These are phyloP conservation scores for Phaseolus lunatus DNA, from an alignment of 306 rosid species.

Conservation along the genomic window DNA sequence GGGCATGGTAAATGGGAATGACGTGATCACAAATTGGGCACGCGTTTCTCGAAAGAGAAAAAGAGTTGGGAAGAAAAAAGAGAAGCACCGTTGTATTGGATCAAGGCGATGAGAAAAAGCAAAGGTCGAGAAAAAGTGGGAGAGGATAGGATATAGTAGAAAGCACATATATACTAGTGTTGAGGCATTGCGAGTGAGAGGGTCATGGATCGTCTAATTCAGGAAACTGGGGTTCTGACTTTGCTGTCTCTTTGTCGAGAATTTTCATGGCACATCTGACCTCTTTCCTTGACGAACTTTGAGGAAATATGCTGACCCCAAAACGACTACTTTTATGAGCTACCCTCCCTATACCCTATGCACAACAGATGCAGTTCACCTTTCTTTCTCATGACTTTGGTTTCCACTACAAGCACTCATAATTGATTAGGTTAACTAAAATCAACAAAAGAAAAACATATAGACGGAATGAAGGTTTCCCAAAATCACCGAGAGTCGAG, in stretches of 20 bases:
- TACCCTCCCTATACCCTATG: neutral
- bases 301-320: conserved; percentile 38
- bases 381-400: conserved; percentile 27
- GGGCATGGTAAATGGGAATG: conserved; percentile 57
- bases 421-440: neutral
- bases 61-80: conserved; percentile 58
- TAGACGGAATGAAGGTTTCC: no score
- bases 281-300: conserved; percentile 25
- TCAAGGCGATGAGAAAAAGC: conserved; percentile 43
- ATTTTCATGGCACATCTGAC: conserved; percentile 64
- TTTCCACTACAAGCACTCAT: neutral
- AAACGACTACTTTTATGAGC: conserved; percentile 1
- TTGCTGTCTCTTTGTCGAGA: conserved; percentile 76
- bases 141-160: neutral
- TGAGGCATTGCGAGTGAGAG: conserved; percentile 12
- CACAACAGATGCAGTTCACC: neutral
- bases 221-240: conserved; percentile 61
- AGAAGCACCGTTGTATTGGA: conserved; percentile 58
- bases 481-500: no score
- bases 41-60: conserved; percentile 72
- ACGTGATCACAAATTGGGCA: conserved; percentile 71
- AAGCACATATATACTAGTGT: conserved; percentile 8
- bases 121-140: neutral
- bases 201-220: conserved; percentile 42
- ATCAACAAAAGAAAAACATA: no score